Conservation (phyloP, 805 yeast genomes). For the Clavispora fructus region DNA sequence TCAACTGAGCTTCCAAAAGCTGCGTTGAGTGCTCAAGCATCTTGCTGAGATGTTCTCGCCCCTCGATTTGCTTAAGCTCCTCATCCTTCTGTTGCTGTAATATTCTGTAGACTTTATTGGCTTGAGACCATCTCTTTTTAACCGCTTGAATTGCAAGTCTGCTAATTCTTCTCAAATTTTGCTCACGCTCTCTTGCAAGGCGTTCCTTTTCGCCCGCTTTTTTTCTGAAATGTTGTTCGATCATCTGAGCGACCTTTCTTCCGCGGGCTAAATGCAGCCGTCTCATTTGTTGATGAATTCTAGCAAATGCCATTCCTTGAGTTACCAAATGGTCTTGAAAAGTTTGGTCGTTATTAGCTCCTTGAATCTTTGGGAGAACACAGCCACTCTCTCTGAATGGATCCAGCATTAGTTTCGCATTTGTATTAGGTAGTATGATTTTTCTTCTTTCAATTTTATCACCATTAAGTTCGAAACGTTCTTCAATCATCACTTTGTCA, state of each 20-base stretch:
- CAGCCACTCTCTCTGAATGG: conserved; percentile 42
- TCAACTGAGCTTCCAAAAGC: conserved; percentile 77
- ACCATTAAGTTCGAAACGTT: conserved; percentile 36
- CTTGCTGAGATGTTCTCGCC: conserved; percentile 80
- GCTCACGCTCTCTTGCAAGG: conserved; percentile 68
- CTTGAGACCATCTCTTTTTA: conserved; percentile 84
- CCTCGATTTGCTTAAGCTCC: conserved; percentile 70
- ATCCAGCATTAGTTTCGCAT: conserved; percentile 38
- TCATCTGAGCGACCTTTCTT: conserved; percentile 69
- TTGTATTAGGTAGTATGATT: conserved; percentile 39
- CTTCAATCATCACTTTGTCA: conserved; percentile 31
- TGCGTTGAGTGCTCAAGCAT: conserved; percentile 90
- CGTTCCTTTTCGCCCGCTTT: conserved; percentile 86
- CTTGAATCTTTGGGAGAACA: conserved; percentile 41
- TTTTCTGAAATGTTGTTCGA: conserved; percentile 82
- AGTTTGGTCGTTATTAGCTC: conserved; percentile 38
- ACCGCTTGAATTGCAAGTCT: conserved; percentile 78
- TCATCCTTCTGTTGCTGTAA: conserved; percentile 75
- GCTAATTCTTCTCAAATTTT: conserved; percentile 64
- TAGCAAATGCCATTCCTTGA: conserved; percentile 71
- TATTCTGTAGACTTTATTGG: conserved; percentile 72
- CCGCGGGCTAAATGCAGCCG: conserved; percentile 62
- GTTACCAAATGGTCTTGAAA: conserved; percentile 69
- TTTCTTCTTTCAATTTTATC: conserved; percentile 47
- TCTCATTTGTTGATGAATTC: conserved; percentile 60